Evolutionary conservation across 345 rosid species (phyloP).

Genomic region (Noccaea caerulescens): DNA sequence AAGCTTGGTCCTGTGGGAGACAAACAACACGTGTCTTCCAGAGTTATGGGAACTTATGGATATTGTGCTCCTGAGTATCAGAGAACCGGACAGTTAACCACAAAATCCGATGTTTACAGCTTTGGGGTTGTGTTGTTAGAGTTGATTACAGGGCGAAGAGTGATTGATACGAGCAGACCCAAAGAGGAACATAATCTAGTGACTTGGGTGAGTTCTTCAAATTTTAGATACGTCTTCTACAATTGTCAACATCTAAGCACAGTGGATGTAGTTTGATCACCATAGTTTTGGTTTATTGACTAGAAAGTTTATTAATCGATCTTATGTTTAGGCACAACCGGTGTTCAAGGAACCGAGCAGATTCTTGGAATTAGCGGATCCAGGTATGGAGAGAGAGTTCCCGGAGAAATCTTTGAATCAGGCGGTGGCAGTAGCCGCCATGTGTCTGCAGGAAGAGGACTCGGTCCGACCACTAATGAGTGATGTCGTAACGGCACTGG

Average conservation of each 20-base stretch:
- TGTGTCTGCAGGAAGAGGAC: neutral
- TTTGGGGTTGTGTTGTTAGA: slow-evolving; percentile 4
- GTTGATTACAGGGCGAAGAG: slow-evolving; percentile 1
- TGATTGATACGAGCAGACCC: neutral
- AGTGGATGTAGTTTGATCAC: neutral
- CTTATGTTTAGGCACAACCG: slow-evolving; percentile 5
- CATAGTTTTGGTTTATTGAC: neutral
- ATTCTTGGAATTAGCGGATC: neutral
- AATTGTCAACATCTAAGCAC: neutral
- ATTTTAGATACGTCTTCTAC: neutral
- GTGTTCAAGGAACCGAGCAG: slow-evolving; percentile 8
- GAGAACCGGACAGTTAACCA: neutral
- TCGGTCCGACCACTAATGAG: neutral
- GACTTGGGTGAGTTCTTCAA: slow-evolving; percentile 10
- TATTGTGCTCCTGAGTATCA: neutral
- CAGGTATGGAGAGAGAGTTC: neutral
- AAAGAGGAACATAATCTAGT: neutral
- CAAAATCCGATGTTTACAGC: neutral
- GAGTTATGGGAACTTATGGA: slow-evolving; percentile 14
- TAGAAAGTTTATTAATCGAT: neutral
- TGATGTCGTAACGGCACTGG: neutral
- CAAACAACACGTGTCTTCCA: slow-evolving; percentile 6
- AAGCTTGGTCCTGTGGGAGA: neutral
- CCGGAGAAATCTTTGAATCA: neutral
- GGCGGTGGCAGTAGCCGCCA: slow-evolving; percentile 1